Evolutionary conservation across 441 rosid species (phyloP).

Genomic region (Erysimum cheiri): DNA sequence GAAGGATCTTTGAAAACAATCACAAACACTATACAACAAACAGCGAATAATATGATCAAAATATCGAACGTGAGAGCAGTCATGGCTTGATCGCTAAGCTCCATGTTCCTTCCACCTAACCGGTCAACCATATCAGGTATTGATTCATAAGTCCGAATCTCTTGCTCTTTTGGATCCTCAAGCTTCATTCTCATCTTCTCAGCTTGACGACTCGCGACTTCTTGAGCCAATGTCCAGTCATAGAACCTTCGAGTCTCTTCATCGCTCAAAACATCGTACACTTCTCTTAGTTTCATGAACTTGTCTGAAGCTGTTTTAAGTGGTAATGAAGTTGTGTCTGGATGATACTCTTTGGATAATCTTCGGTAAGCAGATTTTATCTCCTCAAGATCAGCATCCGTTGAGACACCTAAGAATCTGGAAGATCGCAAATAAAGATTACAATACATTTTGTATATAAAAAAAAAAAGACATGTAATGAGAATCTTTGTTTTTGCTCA

Average conservation of each 20-base stretch:
- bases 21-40: slow-evolving; percentile 68
- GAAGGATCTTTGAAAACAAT: slow-evolving; percentile 68
- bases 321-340: slow-evolving; percentile 94
- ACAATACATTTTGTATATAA: not conserved
- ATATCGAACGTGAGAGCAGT: slow-evolving; percentile 81
- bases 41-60: slow-evolving; percentile 55
- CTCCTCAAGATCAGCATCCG: slow-evolving; percentile 80
- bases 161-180: slow-evolving; percentile 76
- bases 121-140: slow-evolving; percentile 87
- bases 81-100: slow-evolving; percentile 78
- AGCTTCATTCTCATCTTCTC: slow-evolving; percentile 75
- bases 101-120: slow-evolving; percentile 80
- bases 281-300: slow-evolving; percentile 74
- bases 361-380: slow-evolving; percentile 85
- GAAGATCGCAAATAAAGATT: not conserved
- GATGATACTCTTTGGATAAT: slow-evolving; percentile 90
- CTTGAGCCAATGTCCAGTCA: slow-evolving; percentile 93
- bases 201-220: slow-evolving; percentile 76
- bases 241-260: slow-evolving; percentile 75
- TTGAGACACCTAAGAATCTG: slow-evolving; percentile 80
- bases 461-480: not conserved
- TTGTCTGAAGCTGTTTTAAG: slow-evolving; percentile 82
- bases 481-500: slow-evolving; percentile 30
- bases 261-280: slow-evolving; percentile 67
- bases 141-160: slow-evolving; percentile 50